Evolutionary conservation across 768 basidiomycete genomes (phyloP).

Genomic region (Phlegmacium glaucopus): DNA sequence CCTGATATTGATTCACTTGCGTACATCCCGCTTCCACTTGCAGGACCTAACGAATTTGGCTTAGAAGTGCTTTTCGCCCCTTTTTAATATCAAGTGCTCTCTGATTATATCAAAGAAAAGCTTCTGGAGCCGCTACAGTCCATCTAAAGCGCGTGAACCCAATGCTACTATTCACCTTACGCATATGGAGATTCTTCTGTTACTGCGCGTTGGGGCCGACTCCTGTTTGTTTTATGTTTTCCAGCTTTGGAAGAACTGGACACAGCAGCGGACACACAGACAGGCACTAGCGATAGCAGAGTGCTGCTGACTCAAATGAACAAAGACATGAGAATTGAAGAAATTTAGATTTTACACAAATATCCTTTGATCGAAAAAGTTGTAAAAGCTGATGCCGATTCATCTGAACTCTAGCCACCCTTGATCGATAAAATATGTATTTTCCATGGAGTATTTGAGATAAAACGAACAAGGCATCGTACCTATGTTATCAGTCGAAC

Average conservation of each 20-base stretch:
- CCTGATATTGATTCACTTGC: slow-evolving; percentile 85
- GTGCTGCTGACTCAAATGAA: background rate
- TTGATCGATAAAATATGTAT: no score
- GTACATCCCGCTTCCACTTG: slow-evolving; percentile 83
- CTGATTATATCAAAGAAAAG: slow-evolving; percentile 51
- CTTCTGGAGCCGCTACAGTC: slow-evolving; percentile 81
- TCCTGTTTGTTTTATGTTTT: slow-evolving; percentile 49
- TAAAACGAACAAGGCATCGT: no score
- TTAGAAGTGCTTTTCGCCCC: slow-evolving; percentile 57
- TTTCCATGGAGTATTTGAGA: no score
- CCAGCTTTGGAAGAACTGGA: slow-evolving; percentile 9
- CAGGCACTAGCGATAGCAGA: slow-evolving; percentile 1
- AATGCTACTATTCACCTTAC: slow-evolving; percentile 76
- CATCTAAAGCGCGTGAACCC: slow-evolving; percentile 78
- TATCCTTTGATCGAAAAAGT: no score
- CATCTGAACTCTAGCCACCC: no score
- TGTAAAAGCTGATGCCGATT: no score
- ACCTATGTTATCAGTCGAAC: no score
- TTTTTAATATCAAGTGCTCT: background rate
- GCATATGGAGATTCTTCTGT: slow-evolving; percentile 84
- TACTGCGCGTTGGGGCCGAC: slow-evolving; percentile 85
- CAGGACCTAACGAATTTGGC: slow-evolving; percentile 94
- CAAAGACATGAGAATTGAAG: background rate
- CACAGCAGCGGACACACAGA: slow-evolving; percentile 8
- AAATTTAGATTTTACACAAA: background rate